Evolutionary conservation across 306 rosid genomes (phyloP), one percentile per base, ranked within the genome.

Genomic region (Chamaecrista fasciculata): DNA sequence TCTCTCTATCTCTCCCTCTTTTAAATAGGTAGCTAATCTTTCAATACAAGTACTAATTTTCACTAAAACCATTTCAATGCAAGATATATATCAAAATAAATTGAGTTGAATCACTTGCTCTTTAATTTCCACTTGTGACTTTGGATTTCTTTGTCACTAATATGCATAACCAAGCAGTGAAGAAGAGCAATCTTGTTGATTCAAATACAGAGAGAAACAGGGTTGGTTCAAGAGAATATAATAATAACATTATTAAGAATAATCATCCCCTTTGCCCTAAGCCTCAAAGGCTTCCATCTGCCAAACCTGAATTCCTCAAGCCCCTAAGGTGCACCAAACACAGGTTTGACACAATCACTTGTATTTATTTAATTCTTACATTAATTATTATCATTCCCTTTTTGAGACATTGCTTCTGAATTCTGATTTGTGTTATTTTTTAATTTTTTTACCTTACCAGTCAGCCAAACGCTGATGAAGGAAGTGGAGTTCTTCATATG

Each of bases 261-360:
- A 37, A 47, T 14, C 93, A 76, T 37, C 96, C 92, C 19, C 76
- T 91, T 60, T 88, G 96, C 60, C 97, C 96, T 0, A 88, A 83
- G 53, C 97, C 96, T 3, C 82, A 75, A 18, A 80, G 86, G 57
- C 51, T 75, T 29, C 69, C 85, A 56, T 81, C 86, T 53, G 46
- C 85, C 47, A 25, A 82, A n/a, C 86, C 90, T 24, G 96, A 82
- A 40, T 85, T 87, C 74, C 87, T 92, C 82, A 79, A 61, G 70
- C 96, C 95, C 62, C 75, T 80, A 8, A 53, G 68, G 56, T 89
- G 96, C 40, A 74, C 23, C 78, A 81, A 82, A 37, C 90, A 81
- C 81, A 85, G 86, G 86, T 56, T 2, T 15, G 62, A 56, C 2
- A 6, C 11, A 26, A 55, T 55, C 39, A 55, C 36, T 53, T 26